Conservation (phyloP, 1,139 yeast species). For the Saccharomyces uvarum region DNA sequence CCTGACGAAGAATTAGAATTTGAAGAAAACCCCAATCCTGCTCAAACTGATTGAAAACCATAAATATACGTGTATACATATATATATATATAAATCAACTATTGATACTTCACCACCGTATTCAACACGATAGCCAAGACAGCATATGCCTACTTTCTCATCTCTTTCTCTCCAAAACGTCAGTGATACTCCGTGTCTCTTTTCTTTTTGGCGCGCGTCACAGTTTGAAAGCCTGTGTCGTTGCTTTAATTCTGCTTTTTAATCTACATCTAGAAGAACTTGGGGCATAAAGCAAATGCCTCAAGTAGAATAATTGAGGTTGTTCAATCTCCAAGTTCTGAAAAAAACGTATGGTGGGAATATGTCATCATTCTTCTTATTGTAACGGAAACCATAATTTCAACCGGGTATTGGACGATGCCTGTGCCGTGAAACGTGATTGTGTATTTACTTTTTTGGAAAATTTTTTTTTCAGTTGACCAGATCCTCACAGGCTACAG, state of each 20-base stretch:
- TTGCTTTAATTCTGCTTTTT: too few species aligned
- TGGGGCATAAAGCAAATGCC: too few species aligned
- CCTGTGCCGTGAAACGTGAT: not conserved
- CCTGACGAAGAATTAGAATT: constrained; percentile 37
- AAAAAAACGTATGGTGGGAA: not conserved
- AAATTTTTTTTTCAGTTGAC: not conserved
- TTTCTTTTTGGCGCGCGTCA: too few species aligned
- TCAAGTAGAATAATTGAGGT: too few species aligned
- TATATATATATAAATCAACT: not conserved
- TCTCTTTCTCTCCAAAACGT: too few species aligned
- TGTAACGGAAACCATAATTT: not conserved
- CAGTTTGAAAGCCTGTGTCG: too few species aligned
- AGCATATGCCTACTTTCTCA: not conserved
- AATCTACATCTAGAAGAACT: too few species aligned
- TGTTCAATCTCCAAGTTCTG: too few species aligned
- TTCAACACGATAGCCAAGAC: not conserved
- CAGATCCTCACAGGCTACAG: not conserved
- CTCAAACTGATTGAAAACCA: not conserved
- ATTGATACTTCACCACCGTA: not conserved
- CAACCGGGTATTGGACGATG: not conserved
- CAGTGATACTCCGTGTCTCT: too few species aligned
- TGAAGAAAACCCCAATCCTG: constrained; percentile 29
- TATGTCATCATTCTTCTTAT: not conserved
- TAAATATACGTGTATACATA: not conserved
- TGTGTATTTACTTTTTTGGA: not conserved